Conservation (phyloP, 2,329 filamentous ascomycete species). For the Coniella lustricola region DNA sequence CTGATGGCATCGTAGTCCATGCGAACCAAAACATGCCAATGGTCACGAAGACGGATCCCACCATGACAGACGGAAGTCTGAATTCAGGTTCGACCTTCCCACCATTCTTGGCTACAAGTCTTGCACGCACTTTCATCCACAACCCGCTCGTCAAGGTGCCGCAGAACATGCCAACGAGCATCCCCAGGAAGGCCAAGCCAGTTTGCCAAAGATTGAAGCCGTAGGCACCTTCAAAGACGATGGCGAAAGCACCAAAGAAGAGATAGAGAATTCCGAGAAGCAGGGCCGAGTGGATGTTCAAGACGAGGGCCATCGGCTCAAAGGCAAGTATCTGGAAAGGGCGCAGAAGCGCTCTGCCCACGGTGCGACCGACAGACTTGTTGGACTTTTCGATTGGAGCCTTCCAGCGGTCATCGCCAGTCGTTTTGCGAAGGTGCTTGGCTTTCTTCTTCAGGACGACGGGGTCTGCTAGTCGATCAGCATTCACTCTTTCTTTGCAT, state of each 20-base stretch:
- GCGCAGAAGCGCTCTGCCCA: conserved; percentile 53
- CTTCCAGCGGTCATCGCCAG: conserved; percentile 68
- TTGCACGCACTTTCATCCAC: conserved; percentile 54
- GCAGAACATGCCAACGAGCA: conserved; percentile 60
- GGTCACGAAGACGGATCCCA: conserved; percentile 71
- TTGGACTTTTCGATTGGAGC: conserved; percentile 69
- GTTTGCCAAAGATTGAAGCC: conserved; percentile 72
- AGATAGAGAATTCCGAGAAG: conserved; percentile 84
- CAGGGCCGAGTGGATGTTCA: conserved; percentile 77
- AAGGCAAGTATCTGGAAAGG: conserved; percentile 73
- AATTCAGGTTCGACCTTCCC: conserved; percentile 76
- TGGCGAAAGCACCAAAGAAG: conserved; percentile 81
- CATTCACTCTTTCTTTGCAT: not conserved
- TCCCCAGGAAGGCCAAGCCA: conserved; percentile 70
- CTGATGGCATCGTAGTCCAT: conserved; percentile 68
- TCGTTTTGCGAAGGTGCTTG: conserved; percentile 59
- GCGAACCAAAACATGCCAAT: conserved; percentile 82
- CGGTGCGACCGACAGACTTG: conserved; percentile 57
- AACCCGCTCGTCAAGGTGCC: conserved; percentile 58
- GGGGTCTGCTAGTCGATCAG: conserved; percentile 37
- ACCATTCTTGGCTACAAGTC: conserved; percentile 47
- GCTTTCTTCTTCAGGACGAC: conserved; percentile 70
- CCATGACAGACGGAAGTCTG: conserved; percentile 67
- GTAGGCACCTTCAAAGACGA: conserved; percentile 70
- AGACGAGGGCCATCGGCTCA: conserved; percentile 78